Evolutionary conservation across 306 rosid species (phyloP), one percentile per base, ranked within the genome.

Genomic region (Vachellia collinsii): DNA sequence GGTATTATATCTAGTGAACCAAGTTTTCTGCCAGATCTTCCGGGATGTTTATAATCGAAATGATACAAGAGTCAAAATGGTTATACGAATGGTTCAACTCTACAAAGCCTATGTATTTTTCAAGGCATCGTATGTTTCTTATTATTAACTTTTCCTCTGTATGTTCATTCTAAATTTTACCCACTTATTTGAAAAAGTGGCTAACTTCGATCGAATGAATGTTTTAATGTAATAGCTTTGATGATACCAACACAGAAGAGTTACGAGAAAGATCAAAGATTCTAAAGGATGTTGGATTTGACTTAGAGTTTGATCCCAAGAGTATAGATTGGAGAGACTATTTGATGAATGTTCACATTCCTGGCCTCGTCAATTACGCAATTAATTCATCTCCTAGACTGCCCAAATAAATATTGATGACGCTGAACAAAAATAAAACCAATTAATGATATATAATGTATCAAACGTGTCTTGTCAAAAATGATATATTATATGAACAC

Each of bases 311-410:
- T 70, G 89, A 90, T 25, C 87, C 91, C 1, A 77, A 17, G 1
- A 53, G 62, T 67, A 77, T 86, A 63, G 87, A 86, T 17, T 88
- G 94, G 92, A 80, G 58, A n/a, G 84, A 90, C 22, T 88, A 86
- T 76, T 22, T 90, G 68, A 74, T 83, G 84, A 82, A 79, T 19
- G 6, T 41, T 13, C 94, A 88, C 80, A 81, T 88, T 62, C 86
- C 92, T 54, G 92, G 89, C 7, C 84, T 90, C 37, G 0, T 19
- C 23, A 83, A 85, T 54, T 73, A 81, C 70, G 75, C n/a, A 9
- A 19, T 79, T 38, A 75, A 79, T 29, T 48, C 13, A 36, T 54
- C 47, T 46, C 23, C 34, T 14, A 43, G 14, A 34, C 5, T 34
- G 5, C 8, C 67, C 19, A 62, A 3, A 62, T n/a, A n/a, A n/a